These are phyloP conservation scores for Groenewaldozyma sp. DNA, from an alignment of 1,139 yeast genomes.

Conservation along the genomic window DNA sequence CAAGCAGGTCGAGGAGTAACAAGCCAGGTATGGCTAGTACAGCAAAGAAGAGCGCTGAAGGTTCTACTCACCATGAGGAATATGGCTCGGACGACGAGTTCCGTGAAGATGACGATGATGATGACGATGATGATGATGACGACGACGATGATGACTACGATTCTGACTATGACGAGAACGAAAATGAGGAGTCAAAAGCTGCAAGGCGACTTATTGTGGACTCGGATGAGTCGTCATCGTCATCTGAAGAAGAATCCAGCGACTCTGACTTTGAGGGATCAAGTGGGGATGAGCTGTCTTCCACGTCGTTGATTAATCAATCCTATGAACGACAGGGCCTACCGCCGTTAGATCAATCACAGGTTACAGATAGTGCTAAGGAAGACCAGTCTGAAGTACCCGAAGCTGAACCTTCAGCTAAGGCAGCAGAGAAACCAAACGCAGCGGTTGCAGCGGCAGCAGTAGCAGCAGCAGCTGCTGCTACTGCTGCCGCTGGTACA, in stretches of 20 bases:
- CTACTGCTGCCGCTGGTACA: background rate
- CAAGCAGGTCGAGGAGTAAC: too few relatives aligned
- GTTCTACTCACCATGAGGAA: too few relatives aligned
- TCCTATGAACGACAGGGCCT: too few relatives aligned
- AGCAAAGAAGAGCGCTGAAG: too few relatives aligned
- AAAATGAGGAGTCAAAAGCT: background rate
- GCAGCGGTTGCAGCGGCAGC: background rate
- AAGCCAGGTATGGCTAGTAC: too few relatives aligned
- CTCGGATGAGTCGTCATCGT: background rate
- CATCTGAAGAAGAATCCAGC: background rate
- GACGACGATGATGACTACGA: background rate
- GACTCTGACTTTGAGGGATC: background rate
- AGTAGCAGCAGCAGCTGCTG: background rate
- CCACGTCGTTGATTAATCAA: too few relatives aligned
- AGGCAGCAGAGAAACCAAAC: background rate
- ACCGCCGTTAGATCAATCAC: too few relatives aligned
- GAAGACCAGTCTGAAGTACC: background rate
- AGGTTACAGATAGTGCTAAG: too few relatives aligned
- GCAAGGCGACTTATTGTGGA: background rate
- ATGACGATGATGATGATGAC: background rate
- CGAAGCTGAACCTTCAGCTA: background rate
- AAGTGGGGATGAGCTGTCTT: background rate
- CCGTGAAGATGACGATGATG: conserved; percentile 1
- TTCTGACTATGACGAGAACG: background rate
- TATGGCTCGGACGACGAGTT: conserved; percentile 4